phyloP scores from a whole-genome alignment of 495 filamentous ascomycete genomes.

The Clohesyomyces aquaticus region DNA sequence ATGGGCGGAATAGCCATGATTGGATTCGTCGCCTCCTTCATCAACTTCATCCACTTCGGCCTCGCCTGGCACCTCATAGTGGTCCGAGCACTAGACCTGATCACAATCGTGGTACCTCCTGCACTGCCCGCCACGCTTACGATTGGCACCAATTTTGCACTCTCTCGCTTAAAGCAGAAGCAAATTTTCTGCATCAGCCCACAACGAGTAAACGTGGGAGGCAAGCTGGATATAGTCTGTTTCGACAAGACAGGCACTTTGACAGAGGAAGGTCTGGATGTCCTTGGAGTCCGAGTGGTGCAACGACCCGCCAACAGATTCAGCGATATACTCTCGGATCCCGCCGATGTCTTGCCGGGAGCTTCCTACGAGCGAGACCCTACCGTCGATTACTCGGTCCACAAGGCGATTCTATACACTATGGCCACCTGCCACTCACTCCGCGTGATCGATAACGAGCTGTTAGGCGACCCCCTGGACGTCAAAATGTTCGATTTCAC shows the following conservation, averaged over 20 bases:
- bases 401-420: slow-evolving; percentile 77
- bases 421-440: slow-evolving; percentile 99
- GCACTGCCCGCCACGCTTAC: slow-evolving; percentile 95
- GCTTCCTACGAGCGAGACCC: slow-evolving; percentile 59
- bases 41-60: slow-evolving; percentile 86
- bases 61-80: slow-evolving; percentile 88
- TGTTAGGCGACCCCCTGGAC: slow-evolving; percentile 93
- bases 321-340: slow-evolving; percentile 62
- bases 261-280: slow-evolving; percentile 95
- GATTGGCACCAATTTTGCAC: slow-evolving; percentile 94
- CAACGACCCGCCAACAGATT: slow-evolving; percentile 63
- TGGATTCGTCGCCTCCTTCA: slow-evolving; percentile 86
- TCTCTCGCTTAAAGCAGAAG: slow-evolving; percentile 81
- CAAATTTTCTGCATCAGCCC: slow-evolving; percentile 97
- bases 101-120: slow-evolving; percentile 97
- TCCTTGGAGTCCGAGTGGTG: slow-evolving; percentile 83
- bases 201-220: slow-evolving; percentile 92
- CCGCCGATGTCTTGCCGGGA: slow-evolving; percentile 59
- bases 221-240: slow-evolving; percentile 93
- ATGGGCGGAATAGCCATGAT: slow-evolving; percentile 88
- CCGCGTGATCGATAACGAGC: slow-evolving; percentile 79
- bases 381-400: slow-evolving; percentile 62
- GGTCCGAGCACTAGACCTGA: slow-evolving; percentile 88
- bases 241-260: slow-evolving; percentile 99
- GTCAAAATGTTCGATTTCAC: slow-evolving; percentile 99